Evolutionary conservation across 2,329 filamentous ascomycete genomes (phyloP), one percentile per base, ranked within the genome.

Genomic region (Penicillium sp.): DNA sequence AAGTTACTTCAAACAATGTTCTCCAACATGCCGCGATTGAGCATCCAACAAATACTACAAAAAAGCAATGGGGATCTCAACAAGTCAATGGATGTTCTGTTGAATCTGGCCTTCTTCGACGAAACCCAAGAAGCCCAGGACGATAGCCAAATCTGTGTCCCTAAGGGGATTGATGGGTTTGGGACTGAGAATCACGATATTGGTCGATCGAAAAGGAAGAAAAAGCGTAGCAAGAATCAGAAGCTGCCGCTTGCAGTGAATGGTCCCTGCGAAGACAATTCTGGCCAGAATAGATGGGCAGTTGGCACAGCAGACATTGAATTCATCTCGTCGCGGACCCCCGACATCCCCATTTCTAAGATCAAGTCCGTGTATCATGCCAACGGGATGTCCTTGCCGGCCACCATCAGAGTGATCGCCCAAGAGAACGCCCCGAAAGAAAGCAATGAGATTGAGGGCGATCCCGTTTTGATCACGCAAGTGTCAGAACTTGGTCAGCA

Each of bases 101-200:
- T 95, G 20, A 93, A 84, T 48, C 72, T 86, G 10, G 79, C 84
- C 13, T 87, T 82, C 55, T 79, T 95, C 3, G 79, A 86, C 41
- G 78, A 87, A 39, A 74, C 71, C 1, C 76, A 76, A 0, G 70
- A 77, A 37, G 69, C 75, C 11, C 65, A 64, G 25, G 66, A 71
- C 3, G 66, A 60, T 2, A 60, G 63, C 31, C 66, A 62, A 22
- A 61, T 67, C 12, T 54, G 68, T 4, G 59, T 69, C 1, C 68
- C 73, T 1, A 90, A 84, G 57, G 85, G 88, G 0, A 71, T 95
- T n/a, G 87, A 95, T 41, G 87, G 77, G 0, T 95, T 95, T 57
- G 79, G 77, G 14, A 72, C 77, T 0, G 73, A 78, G 11, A 64
- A 71, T 11, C 60, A 65, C 1, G 59, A 60, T 1, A 55, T 57